Evolutionary conservation across 164 flowering plant genomes (phyloP).

Genomic region (Macadamia integrifolia): DNA sequence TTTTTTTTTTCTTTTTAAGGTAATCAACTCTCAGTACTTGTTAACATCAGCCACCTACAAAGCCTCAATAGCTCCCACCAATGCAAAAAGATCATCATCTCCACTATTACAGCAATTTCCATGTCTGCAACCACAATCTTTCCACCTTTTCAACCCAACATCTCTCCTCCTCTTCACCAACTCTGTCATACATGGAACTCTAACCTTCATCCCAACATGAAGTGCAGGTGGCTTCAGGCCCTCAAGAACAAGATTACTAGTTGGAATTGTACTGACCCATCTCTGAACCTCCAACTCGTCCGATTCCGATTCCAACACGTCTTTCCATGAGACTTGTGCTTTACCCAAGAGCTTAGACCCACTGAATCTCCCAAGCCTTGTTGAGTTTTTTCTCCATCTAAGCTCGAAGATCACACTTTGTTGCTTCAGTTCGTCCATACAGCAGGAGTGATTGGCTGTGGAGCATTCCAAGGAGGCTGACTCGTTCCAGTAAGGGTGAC

Average conservation of each 20-base stretch:
- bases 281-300: constrained; percentile 36
- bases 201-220: constrained; percentile 16
- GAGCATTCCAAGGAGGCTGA: constrained; percentile 45
- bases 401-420: constrained; percentile 56
- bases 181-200: not conserved
- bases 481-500: constrained; percentile 39
- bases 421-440: constrained; percentile 23
- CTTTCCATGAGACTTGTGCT: constrained; percentile 52
- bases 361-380: constrained; percentile 24
- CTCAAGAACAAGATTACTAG: not conserved
- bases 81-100: constrained; percentile 22
- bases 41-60: not conserved
- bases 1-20: too few species aligned
- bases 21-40: too few species aligned
- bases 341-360: constrained; percentile 46
- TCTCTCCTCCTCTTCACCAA: not conserved
- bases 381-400: constrained; percentile 30
- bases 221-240: constrained; percentile 21
- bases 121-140: constrained; percentile 23
- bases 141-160: constrained; percentile 8
- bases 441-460: too few species aligned
- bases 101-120: constrained; percentile 14
- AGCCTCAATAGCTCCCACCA: constrained; percentile 14
- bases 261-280: constrained; percentile 28
- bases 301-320: constrained; percentile 38